These are phyloP conservation scores for Cryomyces antarcticus DNA, from an alignment of 495 filamentous ascomycete species.

Conservation along the genomic window DNA sequence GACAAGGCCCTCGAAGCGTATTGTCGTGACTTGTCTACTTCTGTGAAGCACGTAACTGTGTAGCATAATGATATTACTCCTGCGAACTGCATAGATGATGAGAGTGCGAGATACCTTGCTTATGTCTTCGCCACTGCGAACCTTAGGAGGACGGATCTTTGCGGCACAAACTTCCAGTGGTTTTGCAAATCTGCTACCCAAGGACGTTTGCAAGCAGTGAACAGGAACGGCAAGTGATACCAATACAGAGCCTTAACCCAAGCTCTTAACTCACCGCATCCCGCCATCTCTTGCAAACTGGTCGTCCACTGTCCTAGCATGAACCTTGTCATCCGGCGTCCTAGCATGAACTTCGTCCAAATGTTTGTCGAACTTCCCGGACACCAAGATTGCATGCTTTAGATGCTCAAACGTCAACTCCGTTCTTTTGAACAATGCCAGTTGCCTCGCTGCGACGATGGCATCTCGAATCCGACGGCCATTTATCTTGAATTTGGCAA, in stretches of 20 bases:
- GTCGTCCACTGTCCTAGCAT: too few relatives aligned
- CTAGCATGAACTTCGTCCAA: not conserved
- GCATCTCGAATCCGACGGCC: constrained; percentile 9
- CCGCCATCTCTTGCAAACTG: too few relatives aligned
- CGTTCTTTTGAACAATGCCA: constrained; percentile 1
- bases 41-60: too few relatives aligned
- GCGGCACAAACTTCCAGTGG: constrained; percentile 19
- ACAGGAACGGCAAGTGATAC: constrained; percentile 14
- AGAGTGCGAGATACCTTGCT: too few relatives aligned
- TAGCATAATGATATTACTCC: too few relatives aligned
- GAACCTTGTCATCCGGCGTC: not conserved
- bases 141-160: too few relatives aligned
- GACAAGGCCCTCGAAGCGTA: too few relatives aligned
- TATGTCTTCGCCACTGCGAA: too few relatives aligned
- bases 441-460: constrained; percentile 4
- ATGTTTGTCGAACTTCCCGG: not conserved
- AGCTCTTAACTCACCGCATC: too few relatives aligned
- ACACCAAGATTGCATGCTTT: not conserved
- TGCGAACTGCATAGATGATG: too few relatives aligned
- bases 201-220: too few relatives aligned
- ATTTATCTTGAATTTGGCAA: constrained; percentile 4
- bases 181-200: constrained; percentile 24
- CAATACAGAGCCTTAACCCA: constrained; percentile 17
- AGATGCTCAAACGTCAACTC: not conserved
- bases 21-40: too few relatives aligned